Evolutionary conservation across 768 basidiomycete genomes (phyloP).

Genomic region (Pleurotus tuber-regium): DNA sequence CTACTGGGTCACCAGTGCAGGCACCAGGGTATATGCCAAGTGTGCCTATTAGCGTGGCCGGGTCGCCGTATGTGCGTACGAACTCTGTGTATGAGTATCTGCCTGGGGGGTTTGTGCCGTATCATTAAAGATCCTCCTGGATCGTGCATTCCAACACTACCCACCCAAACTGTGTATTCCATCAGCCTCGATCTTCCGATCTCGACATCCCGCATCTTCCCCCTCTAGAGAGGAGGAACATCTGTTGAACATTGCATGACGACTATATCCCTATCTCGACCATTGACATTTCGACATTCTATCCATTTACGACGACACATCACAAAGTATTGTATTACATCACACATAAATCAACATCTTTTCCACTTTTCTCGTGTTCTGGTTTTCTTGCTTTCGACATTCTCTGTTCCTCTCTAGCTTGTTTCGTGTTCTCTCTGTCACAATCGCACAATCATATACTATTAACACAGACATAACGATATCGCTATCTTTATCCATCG

Average conservation of each 20-base stretch:
- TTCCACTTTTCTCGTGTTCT: neutral
- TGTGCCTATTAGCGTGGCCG: too few species aligned
- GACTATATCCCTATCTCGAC: neutral
- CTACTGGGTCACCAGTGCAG: conserved; percentile 1
- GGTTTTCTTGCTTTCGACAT: neutral
- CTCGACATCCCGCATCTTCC: too few species aligned
- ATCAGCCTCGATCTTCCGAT: too few species aligned
- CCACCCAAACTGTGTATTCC: too few species aligned
- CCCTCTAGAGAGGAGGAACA: too few species aligned
- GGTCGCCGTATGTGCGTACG: neutral
- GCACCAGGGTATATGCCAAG: conserved; percentile 4
- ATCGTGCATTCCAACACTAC: neutral
- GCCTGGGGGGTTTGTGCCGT: conserved; percentile 8
- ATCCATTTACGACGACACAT: neutral
- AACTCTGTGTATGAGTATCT: conserved; percentile 2
- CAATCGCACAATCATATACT: neutral
- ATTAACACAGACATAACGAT: neutral
- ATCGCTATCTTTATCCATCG: conserved; percentile 9
- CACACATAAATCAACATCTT: neutral
- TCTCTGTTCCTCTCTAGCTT: neutral
- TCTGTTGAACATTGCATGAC: too few species aligned
- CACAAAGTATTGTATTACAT: conserved; percentile 7
- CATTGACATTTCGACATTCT: conserved; percentile 3
- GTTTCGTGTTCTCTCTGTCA: neutral
- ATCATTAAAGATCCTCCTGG: neutral